Evolutionary conservation across 2,329 filamentous ascomycete genomes (phyloP).

Genomic region (Trichoderma polysporum): DNA sequence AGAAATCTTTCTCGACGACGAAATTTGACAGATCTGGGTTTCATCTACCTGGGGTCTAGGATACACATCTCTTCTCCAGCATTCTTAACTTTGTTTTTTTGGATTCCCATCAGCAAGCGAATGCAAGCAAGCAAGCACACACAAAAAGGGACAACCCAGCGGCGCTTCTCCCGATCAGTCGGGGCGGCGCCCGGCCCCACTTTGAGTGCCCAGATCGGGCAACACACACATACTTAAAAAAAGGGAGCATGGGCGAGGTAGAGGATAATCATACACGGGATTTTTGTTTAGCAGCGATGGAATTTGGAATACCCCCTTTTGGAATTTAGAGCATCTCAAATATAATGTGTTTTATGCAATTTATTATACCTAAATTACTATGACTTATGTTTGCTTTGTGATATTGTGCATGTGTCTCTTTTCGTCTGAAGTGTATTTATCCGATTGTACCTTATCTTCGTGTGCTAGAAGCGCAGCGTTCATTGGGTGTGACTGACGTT

Average conservation of each 20-base stretch:
- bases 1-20: not conserved
- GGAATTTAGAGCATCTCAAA: not conserved
- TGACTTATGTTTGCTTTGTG: not conserved
- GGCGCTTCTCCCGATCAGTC: not conserved
- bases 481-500: not conserved
- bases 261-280: not conserved
- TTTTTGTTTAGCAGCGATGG: slow-evolving; percentile 2
- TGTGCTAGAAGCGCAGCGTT: no score
- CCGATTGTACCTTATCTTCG: not conserved
- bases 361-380: not conserved
- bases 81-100: not conserved
- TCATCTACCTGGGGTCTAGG: not conserved
- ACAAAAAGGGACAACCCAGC: not conserved
- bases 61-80: not conserved
- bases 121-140: not conserved
- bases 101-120: not conserved
- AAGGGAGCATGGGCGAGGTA: not conserved
- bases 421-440: no score
- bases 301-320: slow-evolving; percentile 7
- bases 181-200: slow-evolving; percentile 10
- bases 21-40: not conserved
- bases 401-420: not conserved
- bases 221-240: not conserved
- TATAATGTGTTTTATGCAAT: not conserved
- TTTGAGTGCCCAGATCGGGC: not conserved